Base-by-base conservation (phyloP, 139 green algal species). In the Picochlorum sp. region DNA sequence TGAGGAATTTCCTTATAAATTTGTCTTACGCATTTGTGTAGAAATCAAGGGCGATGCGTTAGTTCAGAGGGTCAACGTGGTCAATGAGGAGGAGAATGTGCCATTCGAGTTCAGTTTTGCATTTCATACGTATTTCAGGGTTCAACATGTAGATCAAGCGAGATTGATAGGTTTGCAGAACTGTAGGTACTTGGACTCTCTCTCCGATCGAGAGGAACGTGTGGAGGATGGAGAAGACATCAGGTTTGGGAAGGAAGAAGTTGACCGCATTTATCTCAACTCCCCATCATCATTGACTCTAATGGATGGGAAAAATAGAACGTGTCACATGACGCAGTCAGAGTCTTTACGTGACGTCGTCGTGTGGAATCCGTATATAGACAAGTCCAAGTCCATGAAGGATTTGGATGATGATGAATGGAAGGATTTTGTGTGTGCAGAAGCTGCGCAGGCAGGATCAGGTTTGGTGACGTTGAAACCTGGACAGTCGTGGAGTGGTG, bases 61-160 rank as follows among this genome's bases (percentile, higher is more conserved):
- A 9, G 18, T 54, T 2, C 47, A 54, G 47, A 20, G 5, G n/a
- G 47, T 21, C 47, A 0, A 21, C 1, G 47, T 54, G 47, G 16
- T 54, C 18, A 54, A 54, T 13, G n/a, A 20, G 7, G 15, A 15
- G 9, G 56, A 20, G 16, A 46, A 61, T 20, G 34, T 26, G 23
- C 30, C 64, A 0, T 66, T 95, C 34, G 21, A 69, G 28, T 90
- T 92, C 72, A 93, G 85, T 0, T 56, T 73, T 3, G 87, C 87
- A 3, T 74, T 95, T 52, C 88, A 95, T 83, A 94, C 87, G n/a
- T 95, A 95, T 72, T 86, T 86, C 50, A 23, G 20, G 1, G 67
- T 91, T 13, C 63, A 61, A 20, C 45, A 71, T 70, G 11, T 41
- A 2, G 13, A 26, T 15, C 47, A 73, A 20, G 71, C 45, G 23